phyloP scores from a whole-genome alignment of 768 basidiomycete genomes.

The Infundibulicybe gibba region DNA sequence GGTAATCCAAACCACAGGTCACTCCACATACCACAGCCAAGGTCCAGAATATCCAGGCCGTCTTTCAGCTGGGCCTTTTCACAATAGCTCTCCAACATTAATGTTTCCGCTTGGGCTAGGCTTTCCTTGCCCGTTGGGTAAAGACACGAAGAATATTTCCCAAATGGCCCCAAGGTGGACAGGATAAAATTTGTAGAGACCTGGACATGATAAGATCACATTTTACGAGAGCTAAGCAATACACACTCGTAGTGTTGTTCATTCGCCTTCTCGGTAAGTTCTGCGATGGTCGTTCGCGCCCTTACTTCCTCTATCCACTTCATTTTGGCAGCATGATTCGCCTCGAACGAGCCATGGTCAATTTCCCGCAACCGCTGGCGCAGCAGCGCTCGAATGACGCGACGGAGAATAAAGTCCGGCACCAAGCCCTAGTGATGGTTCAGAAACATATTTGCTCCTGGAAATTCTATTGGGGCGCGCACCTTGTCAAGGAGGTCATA shows the following conservation, averaged over 20 bases:
- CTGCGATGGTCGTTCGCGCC: slow-evolving; percentile 49
- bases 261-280: slow-evolving; percentile 63
- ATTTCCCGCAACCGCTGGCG: slow-evolving; percentile 57
- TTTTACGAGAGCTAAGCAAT: neutral
- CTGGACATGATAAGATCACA: slow-evolving; percentile 21
- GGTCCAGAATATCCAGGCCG: slow-evolving; percentile 60
- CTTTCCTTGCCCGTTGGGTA: slow-evolving; percentile 60
- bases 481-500: slow-evolving; percentile 28
- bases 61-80: slow-evolving; percentile 58
- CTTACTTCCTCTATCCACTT: slow-evolving; percentile 58
- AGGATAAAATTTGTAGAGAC: slow-evolving; percentile 61
- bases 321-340: slow-evolving; percentile 65
- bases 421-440: slow-evolving; percentile 43
- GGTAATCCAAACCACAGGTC: neutral
- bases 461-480: too few species aligned
- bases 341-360: slow-evolving; percentile 53
- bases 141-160: slow-evolving; percentile 66
- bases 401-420: slow-evolving; percentile 49
- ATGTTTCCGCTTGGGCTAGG: slow-evolving; percentile 58
- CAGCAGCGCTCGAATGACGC: slow-evolving; percentile 35
- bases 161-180: slow-evolving; percentile 59
- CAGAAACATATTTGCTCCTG: too few species aligned
- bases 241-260: slow-evolving; percentile 73
- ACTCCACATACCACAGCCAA: slow-evolving; percentile 55
- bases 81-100: slow-evolving; percentile 68